These are phyloP conservation scores for Lophiostoma macrostomum DNA, from an alignment of 495 filamentous ascomycete species.

Conservation along the genomic window DNA sequence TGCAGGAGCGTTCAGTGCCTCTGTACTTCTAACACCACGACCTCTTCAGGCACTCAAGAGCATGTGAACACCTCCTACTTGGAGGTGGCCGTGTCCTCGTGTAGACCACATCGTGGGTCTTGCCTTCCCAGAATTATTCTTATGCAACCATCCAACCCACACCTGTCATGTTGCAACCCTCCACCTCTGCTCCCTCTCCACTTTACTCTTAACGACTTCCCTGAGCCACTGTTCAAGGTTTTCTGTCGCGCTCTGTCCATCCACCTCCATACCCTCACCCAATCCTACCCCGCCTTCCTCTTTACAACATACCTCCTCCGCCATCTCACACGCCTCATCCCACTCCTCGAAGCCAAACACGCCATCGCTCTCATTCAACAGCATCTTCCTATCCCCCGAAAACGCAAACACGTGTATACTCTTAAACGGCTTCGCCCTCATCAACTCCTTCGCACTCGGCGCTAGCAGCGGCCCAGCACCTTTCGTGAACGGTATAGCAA, in stretches of 20 bases:
- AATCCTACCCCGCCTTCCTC: slow-evolving; percentile 49
- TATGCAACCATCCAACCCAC: background rate
- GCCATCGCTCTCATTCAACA: slow-evolving; percentile 80
- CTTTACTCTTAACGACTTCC: slow-evolving; percentile 59
- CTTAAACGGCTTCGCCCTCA: slow-evolving; percentile 57
- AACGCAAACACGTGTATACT: slow-evolving; percentile 67
- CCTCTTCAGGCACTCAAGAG: too few species aligned
- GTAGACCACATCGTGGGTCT: too few species aligned
- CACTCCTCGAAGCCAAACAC: slow-evolving; percentile 72
- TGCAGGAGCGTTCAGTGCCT: too few species aligned
- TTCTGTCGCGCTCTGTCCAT: slow-evolving; percentile 37
- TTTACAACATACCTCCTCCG: slow-evolving; percentile 56
- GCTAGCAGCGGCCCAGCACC: slow-evolving; percentile 51
- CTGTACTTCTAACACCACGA: too few species aligned
- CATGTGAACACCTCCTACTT: too few species aligned
- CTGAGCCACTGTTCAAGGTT: slow-evolving; percentile 59
- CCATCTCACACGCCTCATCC: slow-evolving; percentile 66
- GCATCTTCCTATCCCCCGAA: slow-evolving; percentile 67
- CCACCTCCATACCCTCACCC: slow-evolving; percentile 43
- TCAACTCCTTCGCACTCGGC: slow-evolving; percentile 49
- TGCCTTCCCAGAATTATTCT: background rate
- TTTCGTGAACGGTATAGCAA: slow-evolving; percentile 53
- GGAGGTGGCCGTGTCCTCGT: too few species aligned
- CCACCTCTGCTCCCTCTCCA: slow-evolving; percentile 59
- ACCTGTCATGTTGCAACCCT: slow-evolving; percentile 39